Percentiles rank a stretch among this genome's conserved stretches.
phyloP scores from a whole-genome alignment of 2,329 filamentous ascomycete species.

The Escovopsis weberi region DNA sequence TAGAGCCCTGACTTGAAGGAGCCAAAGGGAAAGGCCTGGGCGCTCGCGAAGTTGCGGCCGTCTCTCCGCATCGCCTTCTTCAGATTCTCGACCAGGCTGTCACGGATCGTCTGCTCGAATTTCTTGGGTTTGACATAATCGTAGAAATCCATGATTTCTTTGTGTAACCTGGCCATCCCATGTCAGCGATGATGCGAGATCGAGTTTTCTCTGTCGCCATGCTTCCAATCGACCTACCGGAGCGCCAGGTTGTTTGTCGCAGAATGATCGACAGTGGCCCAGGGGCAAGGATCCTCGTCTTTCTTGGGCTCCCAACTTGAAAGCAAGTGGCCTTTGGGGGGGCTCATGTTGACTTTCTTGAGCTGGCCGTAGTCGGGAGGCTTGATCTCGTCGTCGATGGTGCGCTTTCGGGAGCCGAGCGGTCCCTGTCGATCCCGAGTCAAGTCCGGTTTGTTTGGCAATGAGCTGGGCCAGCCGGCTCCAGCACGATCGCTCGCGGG shows the following conservation, averaged over 20 bases:
- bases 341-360: constrained; percentile 36
- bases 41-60: constrained; percentile 36
- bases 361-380: constrained; percentile 36
- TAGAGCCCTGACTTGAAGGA: constrained; percentile 78
- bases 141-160: constrained; percentile 83
- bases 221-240: constrained; percentile 28
- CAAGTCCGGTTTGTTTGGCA: constrained; percentile 4
- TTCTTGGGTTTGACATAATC: constrained; percentile 62
- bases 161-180: constrained; percentile 50
- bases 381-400: constrained; percentile 53
- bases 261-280: constrained; percentile 43
- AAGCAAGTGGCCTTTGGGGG: constrained; percentile 34
- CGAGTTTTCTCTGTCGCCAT: background rate
- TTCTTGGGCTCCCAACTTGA: constrained; percentile 34
- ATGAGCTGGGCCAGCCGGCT: background rate
- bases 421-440: constrained; percentile 22
- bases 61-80: constrained; percentile 39
- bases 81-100: constrained; percentile 57
- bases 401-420: constrained; percentile 62
- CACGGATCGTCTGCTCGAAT: constrained; percentile 65
- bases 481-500: background rate
- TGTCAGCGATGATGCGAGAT: background rate
- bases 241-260: constrained; percentile 36
- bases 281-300: constrained; percentile 41
- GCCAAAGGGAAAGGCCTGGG: constrained; percentile 65